phyloP scores from a whole-genome alignment of 75 land plant species.

The Pseudotsuga menziesii region DNA sequence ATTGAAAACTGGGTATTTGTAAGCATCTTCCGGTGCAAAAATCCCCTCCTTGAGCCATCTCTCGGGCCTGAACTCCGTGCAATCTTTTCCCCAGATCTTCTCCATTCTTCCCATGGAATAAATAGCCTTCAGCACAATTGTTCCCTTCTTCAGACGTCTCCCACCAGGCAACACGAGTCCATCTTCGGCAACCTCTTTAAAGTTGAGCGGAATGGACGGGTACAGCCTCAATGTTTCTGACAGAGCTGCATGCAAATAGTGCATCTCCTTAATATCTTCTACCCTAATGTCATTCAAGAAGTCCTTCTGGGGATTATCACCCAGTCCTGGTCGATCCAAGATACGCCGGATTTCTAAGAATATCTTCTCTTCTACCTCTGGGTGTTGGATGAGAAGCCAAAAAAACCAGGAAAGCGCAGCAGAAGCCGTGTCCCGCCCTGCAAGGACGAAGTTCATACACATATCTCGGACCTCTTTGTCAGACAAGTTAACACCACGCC shows the following conservation, averaged over 20 bases:
- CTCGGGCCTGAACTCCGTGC: conserved; percentile 20
- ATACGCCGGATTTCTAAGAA: background rate
- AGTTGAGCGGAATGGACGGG: conserved; percentile 36
- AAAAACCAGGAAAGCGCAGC: too few relatives aligned
- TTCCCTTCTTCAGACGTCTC: conserved; percentile 3
- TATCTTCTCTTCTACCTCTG: conserved; percentile 37
- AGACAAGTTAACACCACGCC: too few relatives aligned
- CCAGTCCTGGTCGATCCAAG: too few relatives aligned
- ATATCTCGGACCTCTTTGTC: too few relatives aligned
- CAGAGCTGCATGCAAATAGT: conserved; percentile 77
- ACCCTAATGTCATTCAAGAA: background rate
- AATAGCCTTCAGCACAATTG: background rate
- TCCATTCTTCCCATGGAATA: conserved; percentile 34
- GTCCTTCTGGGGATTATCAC: too few relatives aligned
- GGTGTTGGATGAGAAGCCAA: conserved; percentile 20
- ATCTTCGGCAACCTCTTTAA: conserved; percentile 1
- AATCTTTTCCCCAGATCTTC: conserved; percentile 22
- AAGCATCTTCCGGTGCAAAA: background rate
- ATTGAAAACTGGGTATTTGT: conserved; percentile 26
- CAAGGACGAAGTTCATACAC: too few relatives aligned
- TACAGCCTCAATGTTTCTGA: conserved; percentile 80
- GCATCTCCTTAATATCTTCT: conserved; percentile 56
- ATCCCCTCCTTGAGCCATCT: conserved; percentile 12
- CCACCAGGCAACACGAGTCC: conserved; percentile 20
- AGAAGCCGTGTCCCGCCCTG: conserved; percentile 62